Evolutionary conservation across 2,329 filamentous ascomycete genomes (phyloP).

Genomic region (Aspergillus clavatus): DNA sequence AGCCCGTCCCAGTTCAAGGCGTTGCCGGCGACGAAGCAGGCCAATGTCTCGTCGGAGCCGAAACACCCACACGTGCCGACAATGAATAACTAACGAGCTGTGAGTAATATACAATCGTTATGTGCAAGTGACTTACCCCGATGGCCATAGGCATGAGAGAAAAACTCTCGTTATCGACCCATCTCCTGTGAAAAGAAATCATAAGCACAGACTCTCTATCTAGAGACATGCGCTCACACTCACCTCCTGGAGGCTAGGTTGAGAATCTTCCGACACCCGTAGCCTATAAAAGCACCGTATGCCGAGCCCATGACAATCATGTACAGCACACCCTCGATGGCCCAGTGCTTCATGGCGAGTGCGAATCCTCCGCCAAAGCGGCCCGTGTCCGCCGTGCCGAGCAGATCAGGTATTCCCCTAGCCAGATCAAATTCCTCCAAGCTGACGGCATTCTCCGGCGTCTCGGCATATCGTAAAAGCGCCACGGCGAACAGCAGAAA

Average conservation of each 20-base stretch:
- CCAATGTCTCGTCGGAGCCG: conserved; percentile 57
- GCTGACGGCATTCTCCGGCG: conserved; percentile 16
- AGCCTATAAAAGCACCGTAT: conserved; percentile 52
- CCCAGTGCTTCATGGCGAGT: conserved; percentile 53
- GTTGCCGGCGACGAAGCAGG: conserved; percentile 57
- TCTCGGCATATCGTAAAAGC: conserved; percentile 52
- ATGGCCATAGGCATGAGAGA: conserved; percentile 50
- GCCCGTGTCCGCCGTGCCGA: conserved; percentile 43
- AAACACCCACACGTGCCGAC: conserved; percentile 55
- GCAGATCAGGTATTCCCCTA: conserved; percentile 22
- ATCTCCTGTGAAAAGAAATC: conserved; percentile 35
- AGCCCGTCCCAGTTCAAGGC: conserved; percentile 59
- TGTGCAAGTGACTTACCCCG: conserved; percentile 41
- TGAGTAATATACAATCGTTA: neutral
- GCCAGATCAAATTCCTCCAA: conserved; percentile 16
- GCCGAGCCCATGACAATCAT: conserved; percentile 51
- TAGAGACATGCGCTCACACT: neutral
- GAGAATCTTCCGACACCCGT: conserved; percentile 44
- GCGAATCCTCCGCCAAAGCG: conserved; percentile 50
- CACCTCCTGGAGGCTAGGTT: conserved; percentile 36
- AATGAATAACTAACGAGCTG: conserved; percentile 47
- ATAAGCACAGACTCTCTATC: neutral
- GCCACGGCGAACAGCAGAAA: conserved; percentile 57
- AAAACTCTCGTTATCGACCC: conserved; percentile 55
- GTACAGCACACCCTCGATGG: conserved; percentile 58